Conservation (phyloP, 805 yeast species). For the Ogataea populi-albae region DNA sequence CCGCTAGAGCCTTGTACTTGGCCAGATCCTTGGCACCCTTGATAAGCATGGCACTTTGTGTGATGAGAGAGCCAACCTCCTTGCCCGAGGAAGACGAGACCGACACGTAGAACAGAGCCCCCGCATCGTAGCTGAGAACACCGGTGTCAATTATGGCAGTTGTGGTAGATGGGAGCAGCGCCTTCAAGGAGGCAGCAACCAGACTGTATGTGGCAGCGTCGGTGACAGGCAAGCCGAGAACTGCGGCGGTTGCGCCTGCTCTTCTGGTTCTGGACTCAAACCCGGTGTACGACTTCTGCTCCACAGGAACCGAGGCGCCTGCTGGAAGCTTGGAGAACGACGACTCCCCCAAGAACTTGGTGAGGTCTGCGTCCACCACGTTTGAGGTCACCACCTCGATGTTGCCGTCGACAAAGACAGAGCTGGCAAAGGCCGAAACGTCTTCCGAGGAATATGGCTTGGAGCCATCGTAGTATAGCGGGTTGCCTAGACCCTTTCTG, state of each 20-base stretch:
- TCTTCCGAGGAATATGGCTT: conserved; percentile 58
- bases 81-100: conserved; percentile 59
- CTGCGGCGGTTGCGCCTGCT: conserved; percentile 65
- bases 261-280: conserved; percentile 66
- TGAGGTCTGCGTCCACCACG: conserved; percentile 68
- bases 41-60: conserved; percentile 51
- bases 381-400: conserved; percentile 71
- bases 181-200: conserved; percentile 65
- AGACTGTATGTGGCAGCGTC: conserved; percentile 67
- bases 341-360: conserved; percentile 62
- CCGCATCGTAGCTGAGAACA: conserved; percentile 68
- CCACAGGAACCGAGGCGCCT: conserved; percentile 48
- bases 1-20: conserved; percentile 55
- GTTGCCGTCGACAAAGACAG: conserved; percentile 67
- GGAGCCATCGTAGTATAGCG: conserved; percentile 69
- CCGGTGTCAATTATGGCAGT: conserved; percentile 50
- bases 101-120: conserved; percentile 73
- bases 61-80: conserved; percentile 58
- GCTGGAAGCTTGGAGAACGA: conserved; percentile 60
- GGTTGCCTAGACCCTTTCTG: conserved; percentile 85
- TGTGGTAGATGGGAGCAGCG: conserved; percentile 47
- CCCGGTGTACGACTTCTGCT: conserved; percentile 51
- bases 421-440: conserved; percentile 61
- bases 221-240: conserved; percentile 76
- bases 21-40: conserved; percentile 55